Base-by-base conservation (phyloP, 257 asterid genomes). In the Solanum chilense region DNA sequence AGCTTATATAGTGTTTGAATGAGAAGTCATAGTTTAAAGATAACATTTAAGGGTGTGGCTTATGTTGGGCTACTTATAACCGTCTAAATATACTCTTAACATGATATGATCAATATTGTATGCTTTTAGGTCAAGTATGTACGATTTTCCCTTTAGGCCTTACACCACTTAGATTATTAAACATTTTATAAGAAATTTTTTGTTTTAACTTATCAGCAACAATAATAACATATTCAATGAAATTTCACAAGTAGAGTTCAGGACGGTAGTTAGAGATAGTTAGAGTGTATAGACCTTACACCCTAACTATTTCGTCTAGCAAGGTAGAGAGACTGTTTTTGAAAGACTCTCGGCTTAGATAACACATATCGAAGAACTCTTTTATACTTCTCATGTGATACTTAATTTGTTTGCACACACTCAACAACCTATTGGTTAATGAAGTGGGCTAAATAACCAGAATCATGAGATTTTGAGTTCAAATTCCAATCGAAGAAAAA, bases 1-100 rank as follows among this genome's bases (percentile, higher is more conserved):
- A 66, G 58, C 58, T 69, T 66, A 87, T 27, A 88, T 83, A 75
- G 88, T 70, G 86, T 8, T 23, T 12, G 47, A 82, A 60, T 68
- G 78, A 33, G 35, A 39, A 27, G 66, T 18, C 84, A 27, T 10
- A 25, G 42, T 27, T 31, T 44, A 83, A 12, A 88, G 86, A 86
- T 86, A 86, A 82, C 49, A 37, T 37, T 47, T 18, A 37, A 35
- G 47, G 25, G 4, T 35, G 29, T 73, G 80, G 80, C 41, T 69
- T 69, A 3, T 31, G 42, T 69, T 69, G 2, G n/a, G 41, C 6
- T 29, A 69, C 41, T 4, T 69, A 15, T 15, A 29, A 31, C 41
- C 3, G 13, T 15, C n/a, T n/a, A 69, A 69, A 69, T 69, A 29
- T 69, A 69, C 31, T 29, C 21, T 31, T 69, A 69, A 15, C 21